These are phyloP conservation scores for Alnus glutinosa DNA, from an alignment of 306 rosid species.

Conservation along the genomic window DNA sequence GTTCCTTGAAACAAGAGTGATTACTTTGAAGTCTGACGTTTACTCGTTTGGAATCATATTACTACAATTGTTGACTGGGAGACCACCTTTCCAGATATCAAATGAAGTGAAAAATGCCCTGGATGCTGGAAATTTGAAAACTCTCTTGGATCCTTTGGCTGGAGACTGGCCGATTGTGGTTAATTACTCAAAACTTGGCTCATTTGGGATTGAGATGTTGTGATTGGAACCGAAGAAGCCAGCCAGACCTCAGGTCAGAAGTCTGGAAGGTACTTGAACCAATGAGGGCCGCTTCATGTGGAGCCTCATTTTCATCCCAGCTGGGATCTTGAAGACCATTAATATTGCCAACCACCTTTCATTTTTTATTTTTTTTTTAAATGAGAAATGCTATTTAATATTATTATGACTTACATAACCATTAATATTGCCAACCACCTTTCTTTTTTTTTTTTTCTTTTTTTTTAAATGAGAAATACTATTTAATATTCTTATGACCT, in stretches of 20 bases:
- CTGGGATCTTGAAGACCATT: conserved; percentile 35
- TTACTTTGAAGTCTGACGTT: conserved; percentile 51
- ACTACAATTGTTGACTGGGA: conserved; percentile 46
- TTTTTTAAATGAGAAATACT: too few relatives aligned
- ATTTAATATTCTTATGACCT: too few relatives aligned
- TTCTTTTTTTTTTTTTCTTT: too few relatives aligned
- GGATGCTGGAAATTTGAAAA: conserved; percentile 41
- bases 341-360: conserved; percentile 38
- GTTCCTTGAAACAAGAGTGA: conserved; percentile 44
- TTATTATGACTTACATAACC: too few relatives aligned
- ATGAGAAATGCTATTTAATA: too few relatives aligned
- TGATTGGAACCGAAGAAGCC: conserved; percentile 38
- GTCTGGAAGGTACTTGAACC: conserved; percentile 61
- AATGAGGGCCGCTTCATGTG: conserved; percentile 49
- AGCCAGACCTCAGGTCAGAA: conserved; percentile 50
- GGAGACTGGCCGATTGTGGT: conserved; percentile 62
- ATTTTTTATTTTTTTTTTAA: too few relatives aligned
- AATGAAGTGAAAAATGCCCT: conserved; percentile 42
- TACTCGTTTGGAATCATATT: conserved; percentile 58
- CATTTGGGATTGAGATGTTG: conserved; percentile 51
- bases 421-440: too few relatives aligned
- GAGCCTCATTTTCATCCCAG: conserved; percentile 35
- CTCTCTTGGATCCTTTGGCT: conserved; percentile 49
- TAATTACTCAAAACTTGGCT: conserved; percentile 53
- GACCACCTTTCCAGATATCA: conserved; percentile 37